Conservation (phyloP, 2,329 filamentous ascomycete genomes). For the Hysterium pulicare region DNA sequence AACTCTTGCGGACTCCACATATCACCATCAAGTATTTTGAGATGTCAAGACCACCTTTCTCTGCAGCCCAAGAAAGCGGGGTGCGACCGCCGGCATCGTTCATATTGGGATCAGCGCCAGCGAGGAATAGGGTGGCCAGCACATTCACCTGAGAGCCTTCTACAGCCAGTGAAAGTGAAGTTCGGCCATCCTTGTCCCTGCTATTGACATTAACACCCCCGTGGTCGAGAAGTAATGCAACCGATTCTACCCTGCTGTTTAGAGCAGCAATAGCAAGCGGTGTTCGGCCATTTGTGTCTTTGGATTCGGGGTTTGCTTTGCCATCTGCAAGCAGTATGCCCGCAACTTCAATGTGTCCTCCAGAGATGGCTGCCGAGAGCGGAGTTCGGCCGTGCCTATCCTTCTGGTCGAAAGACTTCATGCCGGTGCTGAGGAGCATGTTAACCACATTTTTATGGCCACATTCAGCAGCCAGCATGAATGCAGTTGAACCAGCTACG, state of each 20-base stretch:
- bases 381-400: constrained; percentile 9
- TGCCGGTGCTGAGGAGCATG: no score
- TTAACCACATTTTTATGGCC: no score
- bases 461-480: no score
- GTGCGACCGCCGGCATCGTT: neutral
- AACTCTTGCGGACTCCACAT: no score
- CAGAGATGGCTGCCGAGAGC: neutral
- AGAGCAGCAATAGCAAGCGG: neutral
- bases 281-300: neutral
- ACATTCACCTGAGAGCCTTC: neutral
- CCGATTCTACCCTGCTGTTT: neutral
- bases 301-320: neutral
- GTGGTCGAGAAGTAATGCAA: neutral
- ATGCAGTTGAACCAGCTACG: no score
- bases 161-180: neutral
- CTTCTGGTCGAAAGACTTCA: no score
- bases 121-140: neutral
- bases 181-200: neutral
- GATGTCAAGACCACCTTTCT: neutral
- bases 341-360: neutral
- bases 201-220: neutral
- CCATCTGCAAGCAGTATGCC: neutral
- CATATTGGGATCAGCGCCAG: neutral
- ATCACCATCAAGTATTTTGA: no score
- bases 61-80: neutral